Percentiles rank a stretch among this genome's conserved stretches.
phyloP scores from a whole-genome alignment of 306 rosid genomes.

The Lagenaria siceraria region DNA sequence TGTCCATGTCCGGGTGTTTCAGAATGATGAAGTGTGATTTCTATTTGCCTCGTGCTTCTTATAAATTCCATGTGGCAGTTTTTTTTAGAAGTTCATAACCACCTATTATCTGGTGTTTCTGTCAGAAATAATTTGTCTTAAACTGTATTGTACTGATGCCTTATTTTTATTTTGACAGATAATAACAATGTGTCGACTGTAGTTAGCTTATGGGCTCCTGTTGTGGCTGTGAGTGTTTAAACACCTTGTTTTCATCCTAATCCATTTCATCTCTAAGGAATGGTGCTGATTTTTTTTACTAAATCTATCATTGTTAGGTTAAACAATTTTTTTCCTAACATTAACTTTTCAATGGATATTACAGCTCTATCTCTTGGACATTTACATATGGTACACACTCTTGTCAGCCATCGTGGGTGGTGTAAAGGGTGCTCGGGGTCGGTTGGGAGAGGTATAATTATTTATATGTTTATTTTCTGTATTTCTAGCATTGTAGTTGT shows the following conservation, averaged over 20 bases:
- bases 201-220: slow-evolving; percentile 89
- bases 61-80: not conserved
- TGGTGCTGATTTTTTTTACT: not conserved
- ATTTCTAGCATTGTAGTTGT: not conserved
- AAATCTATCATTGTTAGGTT: not conserved
- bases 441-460: slow-evolving; percentile 82
- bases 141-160: not conserved
- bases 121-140: not conserved
- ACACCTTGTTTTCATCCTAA: slow-evolving; percentile 7
- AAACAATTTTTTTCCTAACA: not conserved
- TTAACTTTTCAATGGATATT: slow-evolving; percentile 10
- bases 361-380: slow-evolving; percentile 95
- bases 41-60: not conserved
- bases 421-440: slow-evolving; percentile 85
- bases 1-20: not conserved
- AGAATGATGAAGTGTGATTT: not conserved
- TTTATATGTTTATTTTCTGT: not conserved
- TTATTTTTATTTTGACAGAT: slow-evolving; percentile 35
- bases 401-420: slow-evolving; percentile 92
- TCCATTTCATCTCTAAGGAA: not conserved
- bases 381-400: slow-evolving; percentile 83
- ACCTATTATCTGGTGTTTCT: not conserved
- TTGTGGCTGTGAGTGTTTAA: slow-evolving; percentile 76
- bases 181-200: slow-evolving; percentile 64
- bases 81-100: not conserved